Base-by-base conservation (phyloP, 2,329 filamentous ascomycete genomes). In the Pleomassaria siparia region DNA sequence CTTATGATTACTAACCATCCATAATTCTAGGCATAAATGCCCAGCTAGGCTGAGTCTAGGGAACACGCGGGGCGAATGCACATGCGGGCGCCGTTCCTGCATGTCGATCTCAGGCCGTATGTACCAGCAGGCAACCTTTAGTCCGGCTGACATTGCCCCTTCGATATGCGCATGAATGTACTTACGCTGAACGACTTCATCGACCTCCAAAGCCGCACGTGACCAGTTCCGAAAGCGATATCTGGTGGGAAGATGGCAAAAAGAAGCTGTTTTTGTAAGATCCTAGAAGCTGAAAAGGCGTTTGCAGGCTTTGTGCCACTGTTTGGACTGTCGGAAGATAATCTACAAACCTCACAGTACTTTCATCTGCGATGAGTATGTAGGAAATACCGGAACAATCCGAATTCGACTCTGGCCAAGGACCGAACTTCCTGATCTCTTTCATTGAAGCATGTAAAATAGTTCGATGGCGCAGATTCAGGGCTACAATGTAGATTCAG, bases 221-320 rank as follows among this genome's bases (percentile, higher is more conserved):
- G 24, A 39, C 21, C 45, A 4, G 45, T 24, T 15, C 35, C 43
- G 9, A 35, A 36, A 39, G 44, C 41, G 7, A 50, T n/a, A n/a
- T n/a, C 24, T n/a, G 40, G 39, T 9, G 35, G 49, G n/a, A 48
- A 26, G 32, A 59, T 60, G 55, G 43, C 44, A 12, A 63, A 62
- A 49, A 66, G 66, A 50, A 59, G 58, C 26, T 68, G 66, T 49
- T 20, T 64, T 22, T 72, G 69, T 47, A 68, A 67, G 13, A 63
- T 11, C 39, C 16, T 41, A 11, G 21, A 22, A 3, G 3, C 24
- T 42, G 28, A 42, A n/a, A 30, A 9, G 42, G n/a, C 4, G 10
- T 6, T n/a, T 25, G n/a, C 37, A 60, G 53, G 32, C 55, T 1
- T 48, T 56, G 9, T 60, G 55, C 49, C 50, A 57, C 32, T 55